A percentile compares a stretch with the other conserved stretches of the same genome.
These are phyloP conservation scores for Globisporangium cystogenes DNA, from an alignment of 352 stramenopile genomes.

Conservation along the genomic window DNA sequence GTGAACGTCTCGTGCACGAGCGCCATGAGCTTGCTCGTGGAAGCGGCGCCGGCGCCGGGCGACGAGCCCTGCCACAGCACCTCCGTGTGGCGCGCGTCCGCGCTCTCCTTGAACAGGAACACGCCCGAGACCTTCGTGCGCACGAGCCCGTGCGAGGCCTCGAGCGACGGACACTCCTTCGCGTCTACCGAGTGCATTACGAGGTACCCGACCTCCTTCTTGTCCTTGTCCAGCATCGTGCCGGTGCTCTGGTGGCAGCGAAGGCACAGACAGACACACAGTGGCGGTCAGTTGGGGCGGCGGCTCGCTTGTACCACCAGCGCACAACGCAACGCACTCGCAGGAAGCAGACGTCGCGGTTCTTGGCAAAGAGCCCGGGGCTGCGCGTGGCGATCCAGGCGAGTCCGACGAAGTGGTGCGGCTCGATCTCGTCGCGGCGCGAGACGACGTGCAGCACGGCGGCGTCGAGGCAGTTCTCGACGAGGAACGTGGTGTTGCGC, in stretches of 20 bases:
- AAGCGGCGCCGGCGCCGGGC: slow-evolving; percentile 29
- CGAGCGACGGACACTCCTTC: slow-evolving; percentile 44
- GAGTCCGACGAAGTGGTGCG: slow-evolving; percentile 58
- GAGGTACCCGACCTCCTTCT: slow-evolving; percentile 46
- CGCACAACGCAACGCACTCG: slow-evolving; percentile 15
- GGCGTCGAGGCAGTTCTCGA: slow-evolving; percentile 55
- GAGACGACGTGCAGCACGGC: slow-evolving; percentile 51
- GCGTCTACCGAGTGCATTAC: slow-evolving; percentile 57
- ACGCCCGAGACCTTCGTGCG: slow-evolving; percentile 51
- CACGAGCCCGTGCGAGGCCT: slow-evolving; percentile 38
- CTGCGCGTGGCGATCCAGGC: slow-evolving; percentile 51
- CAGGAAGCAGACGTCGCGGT: slow-evolving; percentile 54
- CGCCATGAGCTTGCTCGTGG: slow-evolving; percentile 29
- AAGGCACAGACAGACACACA: not conserved
- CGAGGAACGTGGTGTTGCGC: slow-evolving; percentile 43
- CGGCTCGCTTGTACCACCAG: not conserved
- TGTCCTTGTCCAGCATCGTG: slow-evolving; percentile 32
- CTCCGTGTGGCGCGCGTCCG: slow-evolving; percentile 28
- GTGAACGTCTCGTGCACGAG: slow-evolving; percentile 57
- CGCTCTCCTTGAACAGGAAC: slow-evolving; percentile 50
- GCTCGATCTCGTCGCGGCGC: slow-evolving; percentile 26
- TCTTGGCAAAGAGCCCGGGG: slow-evolving; percentile 49
- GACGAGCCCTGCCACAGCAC: slow-evolving; percentile 59
- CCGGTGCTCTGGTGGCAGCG: slow-evolving; percentile 27
- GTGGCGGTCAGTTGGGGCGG: not conserved